phyloP scores from a whole-genome alignment of 2,329 filamentous ascomycete species.

The Aspergillus costaricaensis region DNA sequence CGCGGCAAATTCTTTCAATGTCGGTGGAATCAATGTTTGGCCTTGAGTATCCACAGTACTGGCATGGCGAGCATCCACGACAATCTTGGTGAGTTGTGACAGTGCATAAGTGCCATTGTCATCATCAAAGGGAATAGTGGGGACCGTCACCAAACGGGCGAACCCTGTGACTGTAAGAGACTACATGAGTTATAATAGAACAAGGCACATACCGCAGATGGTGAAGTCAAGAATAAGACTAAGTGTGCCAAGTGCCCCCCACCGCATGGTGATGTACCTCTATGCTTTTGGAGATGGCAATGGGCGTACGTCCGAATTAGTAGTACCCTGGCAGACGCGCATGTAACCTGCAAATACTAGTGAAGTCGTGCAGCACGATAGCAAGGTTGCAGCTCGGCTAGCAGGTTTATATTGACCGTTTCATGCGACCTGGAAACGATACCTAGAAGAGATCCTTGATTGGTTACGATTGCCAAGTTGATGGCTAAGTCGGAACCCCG shows the following conservation, averaged over 20 bases:
- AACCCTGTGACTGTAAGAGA: background rate
- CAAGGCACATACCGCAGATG: background rate
- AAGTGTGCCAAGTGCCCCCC: background rate
- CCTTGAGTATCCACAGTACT: constrained; percentile 48
- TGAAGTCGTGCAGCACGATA: background rate
- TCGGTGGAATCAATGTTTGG: constrained; percentile 56
- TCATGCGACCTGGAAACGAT: background rate
- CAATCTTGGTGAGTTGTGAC: background rate
- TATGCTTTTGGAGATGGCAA: no score
- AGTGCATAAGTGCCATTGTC: background rate
- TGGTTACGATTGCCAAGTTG: background rate
- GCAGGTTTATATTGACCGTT: background rate
- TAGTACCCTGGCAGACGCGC: background rate
- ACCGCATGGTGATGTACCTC: background rate
- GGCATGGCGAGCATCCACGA: constrained; percentile 47
- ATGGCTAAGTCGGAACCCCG: background rate
- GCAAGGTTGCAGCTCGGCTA: constrained; percentile 1
- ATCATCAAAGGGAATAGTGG: background rate
- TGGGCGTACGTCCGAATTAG: background rate
- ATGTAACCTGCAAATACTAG: background rate
- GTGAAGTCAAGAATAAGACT: background rate
- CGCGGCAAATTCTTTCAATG: constrained; percentile 49
- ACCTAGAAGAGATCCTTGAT: background rate
- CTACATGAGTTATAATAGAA: background rate
- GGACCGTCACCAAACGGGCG: background rate